phyloP scores from a whole-genome alignment of 2,329 filamentous ascomycete species.

The Pseudocercospora fijiensis region DNA sequence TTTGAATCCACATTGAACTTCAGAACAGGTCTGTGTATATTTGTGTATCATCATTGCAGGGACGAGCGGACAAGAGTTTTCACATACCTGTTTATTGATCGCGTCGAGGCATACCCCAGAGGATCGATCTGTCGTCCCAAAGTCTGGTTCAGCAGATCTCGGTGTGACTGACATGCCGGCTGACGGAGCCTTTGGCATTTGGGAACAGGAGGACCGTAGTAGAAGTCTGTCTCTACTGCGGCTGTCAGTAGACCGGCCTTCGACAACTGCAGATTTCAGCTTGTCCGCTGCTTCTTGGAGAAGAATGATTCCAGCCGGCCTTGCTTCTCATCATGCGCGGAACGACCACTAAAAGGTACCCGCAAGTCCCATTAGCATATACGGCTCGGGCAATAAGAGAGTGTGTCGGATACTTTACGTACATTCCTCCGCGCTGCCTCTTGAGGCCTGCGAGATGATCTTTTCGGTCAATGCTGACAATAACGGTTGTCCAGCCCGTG shows the following conservation, averaged over 20 bases:
- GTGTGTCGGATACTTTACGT: neutral
- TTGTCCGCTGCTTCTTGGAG: slow-evolving; percentile 55
- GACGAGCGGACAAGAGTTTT: neutral
- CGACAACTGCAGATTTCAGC: slow-evolving; percentile 19
- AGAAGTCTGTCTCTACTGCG: neutral
- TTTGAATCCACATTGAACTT: slow-evolving; percentile 34
- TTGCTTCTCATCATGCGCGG: slow-evolving; percentile 72
- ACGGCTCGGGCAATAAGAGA: neutral
- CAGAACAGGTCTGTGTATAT: slow-evolving; percentile 38
- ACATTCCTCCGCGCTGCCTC: slow-evolving; percentile 75
- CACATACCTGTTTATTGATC: slow-evolving; percentile 17
- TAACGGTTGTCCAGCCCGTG: slow-evolving; percentile 48
- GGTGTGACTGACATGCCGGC: neutral
- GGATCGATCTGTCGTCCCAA: neutral
- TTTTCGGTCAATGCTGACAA: slow-evolving; percentile 66
- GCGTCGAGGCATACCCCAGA: neutral
- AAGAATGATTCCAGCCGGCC: slow-evolving; percentile 77
- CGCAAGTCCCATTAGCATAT: neutral
- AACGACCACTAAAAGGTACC: slow-evolving; percentile 56
- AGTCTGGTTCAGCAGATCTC: neutral
- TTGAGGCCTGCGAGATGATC: slow-evolving; percentile 72
- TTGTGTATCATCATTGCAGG: slow-evolving; percentile 33
- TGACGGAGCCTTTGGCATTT: neutral
- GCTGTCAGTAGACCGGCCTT: neutral
- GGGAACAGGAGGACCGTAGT: neutral